Percentiles rank a stretch among this genome's conserved stretches.
Conservation (phyloP, 2,329 filamentous ascomycete genomes). For the Talaromyces rugulosus region DNA sequence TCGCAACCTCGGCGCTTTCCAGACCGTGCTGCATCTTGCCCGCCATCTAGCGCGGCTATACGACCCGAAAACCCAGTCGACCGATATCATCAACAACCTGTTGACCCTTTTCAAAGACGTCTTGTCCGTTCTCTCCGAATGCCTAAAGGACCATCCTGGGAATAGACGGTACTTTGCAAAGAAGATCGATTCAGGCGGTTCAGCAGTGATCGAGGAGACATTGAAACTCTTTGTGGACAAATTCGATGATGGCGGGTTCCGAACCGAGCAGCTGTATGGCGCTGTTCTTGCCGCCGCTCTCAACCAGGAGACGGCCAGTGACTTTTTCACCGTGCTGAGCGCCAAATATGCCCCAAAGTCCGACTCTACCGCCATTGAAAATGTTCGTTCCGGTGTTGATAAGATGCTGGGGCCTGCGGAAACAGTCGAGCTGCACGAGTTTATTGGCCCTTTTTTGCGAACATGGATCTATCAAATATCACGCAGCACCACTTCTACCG, state of each 20-base stretch:
- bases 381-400: constrained; percentile 28
- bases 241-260: constrained; percentile 34
- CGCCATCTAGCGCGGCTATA: constrained; percentile 72
- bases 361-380: constrained; percentile 15
- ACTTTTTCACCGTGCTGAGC: constrained; percentile 54
- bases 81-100: constrained; percentile 61
- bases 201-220: constrained; percentile 69
- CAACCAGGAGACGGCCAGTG: constrained; percentile 69
- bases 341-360: constrained; percentile 21
- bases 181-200: constrained; percentile 71
- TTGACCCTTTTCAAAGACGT: constrained; percentile 60
- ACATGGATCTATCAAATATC: constrained; percentile 58
- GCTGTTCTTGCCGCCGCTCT: constrained; percentile 76
- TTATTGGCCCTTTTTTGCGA: constrained; percentile 34
- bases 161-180: constrained; percentile 84
- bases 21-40: constrained; percentile 65
- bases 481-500: constrained; percentile 42
- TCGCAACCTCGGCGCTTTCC: constrained; percentile 73
- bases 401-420: constrained; percentile 37
- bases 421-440: constrained; percentile 39
- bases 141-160: constrained; percentile 72
- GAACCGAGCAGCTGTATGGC: constrained; percentile 74
- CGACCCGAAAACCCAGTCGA: constrained; percentile 56
- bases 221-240: constrained; percentile 62
- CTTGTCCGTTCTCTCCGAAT: constrained; percentile 64